These are phyloP conservation scores for Candida sp. DNA, from an alignment of 1,139 yeast species.

Conservation along the genomic window DNA sequence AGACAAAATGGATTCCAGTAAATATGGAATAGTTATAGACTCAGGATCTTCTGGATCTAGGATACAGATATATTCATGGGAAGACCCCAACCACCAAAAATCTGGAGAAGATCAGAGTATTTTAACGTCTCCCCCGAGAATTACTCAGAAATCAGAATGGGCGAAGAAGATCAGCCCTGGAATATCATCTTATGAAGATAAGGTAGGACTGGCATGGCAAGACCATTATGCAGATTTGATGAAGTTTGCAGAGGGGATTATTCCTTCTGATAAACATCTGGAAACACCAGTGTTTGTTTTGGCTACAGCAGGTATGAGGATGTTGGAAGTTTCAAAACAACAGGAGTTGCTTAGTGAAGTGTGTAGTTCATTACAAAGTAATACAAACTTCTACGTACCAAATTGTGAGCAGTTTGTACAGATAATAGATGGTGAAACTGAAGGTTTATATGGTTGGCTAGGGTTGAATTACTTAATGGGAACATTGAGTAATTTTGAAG, in stretches of 20 bases:
- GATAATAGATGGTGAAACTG: slow-evolving; percentile 77
- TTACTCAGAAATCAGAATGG: slow-evolving; percentile 59
- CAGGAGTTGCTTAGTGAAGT: slow-evolving; percentile 46
- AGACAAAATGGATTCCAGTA: slow-evolving; percentile 8
- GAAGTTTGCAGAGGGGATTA: slow-evolving; percentile 53
- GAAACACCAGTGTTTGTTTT: slow-evolving; percentile 70
- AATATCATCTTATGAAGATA: slow-evolving; percentile 50
- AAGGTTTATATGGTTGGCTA: slow-evolving; percentile 81
- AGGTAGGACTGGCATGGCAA: slow-evolving; percentile 52
- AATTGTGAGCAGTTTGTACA: slow-evolving; percentile 62
- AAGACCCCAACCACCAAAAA: slow-evolving; percentile 35
- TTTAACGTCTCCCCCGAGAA: slow-evolving; percentile 57
- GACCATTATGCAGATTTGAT: slow-evolving; percentile 56
- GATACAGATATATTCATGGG: slow-evolving; percentile 68
- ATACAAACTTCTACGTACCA: slow-evolving; percentile 47
- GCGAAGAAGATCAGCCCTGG: slow-evolving; percentile 66
- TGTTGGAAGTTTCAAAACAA: slow-evolving; percentile 48
- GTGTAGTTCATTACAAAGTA: slow-evolving; percentile 44
- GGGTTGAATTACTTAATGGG: slow-evolving; percentile 68
- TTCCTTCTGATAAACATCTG: slow-evolving; percentile 50
- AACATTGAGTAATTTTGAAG: slow-evolving; percentile 45
- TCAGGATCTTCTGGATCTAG: slow-evolving; percentile 85
- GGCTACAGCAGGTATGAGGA: slow-evolving; percentile 84
- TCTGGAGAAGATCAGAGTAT: slow-evolving; percentile 14
- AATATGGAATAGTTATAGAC: slow-evolving; percentile 73